Conservation (phyloP, 805 yeast species). For the Candida railenensis region DNA sequence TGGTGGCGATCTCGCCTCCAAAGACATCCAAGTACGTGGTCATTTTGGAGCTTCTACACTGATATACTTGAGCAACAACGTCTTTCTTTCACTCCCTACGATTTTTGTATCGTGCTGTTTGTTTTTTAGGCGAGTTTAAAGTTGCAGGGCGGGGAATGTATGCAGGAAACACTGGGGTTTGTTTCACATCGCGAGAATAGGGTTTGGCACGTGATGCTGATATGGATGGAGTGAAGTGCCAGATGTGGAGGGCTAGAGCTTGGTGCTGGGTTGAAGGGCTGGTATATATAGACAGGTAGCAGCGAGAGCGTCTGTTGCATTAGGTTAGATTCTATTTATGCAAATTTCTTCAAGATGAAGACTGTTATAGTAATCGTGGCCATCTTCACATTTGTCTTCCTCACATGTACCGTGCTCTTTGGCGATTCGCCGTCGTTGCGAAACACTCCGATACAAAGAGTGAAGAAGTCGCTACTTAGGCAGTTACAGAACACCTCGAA, state of each 20-base stretch:
- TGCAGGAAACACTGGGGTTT: too few relatives aligned
- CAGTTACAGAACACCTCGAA: conserved; percentile 5
- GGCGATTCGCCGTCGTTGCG: conserved; percentile 48
- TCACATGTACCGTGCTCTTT: conserved; percentile 37
- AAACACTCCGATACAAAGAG: conserved; percentile 30
- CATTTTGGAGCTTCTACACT: neutral
- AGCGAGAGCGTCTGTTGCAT: too few relatives aligned
- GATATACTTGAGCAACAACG: neutral
- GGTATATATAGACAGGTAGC: too few relatives aligned
- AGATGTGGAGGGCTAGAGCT: too few relatives aligned
- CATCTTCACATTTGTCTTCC: conserved; percentile 8
- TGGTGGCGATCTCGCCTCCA: conserved; percentile 23
- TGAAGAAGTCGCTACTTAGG: conserved; percentile 12
- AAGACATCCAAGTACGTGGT: conserved; percentile 16
- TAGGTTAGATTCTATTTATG: too few relatives aligned
- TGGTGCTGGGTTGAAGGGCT: too few relatives aligned
- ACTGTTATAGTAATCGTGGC: conserved; percentile 4
- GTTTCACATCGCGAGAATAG: too few relatives aligned
- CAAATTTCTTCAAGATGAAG: neutral
- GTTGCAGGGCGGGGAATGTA: too few relatives aligned
- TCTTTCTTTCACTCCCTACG: neutral
- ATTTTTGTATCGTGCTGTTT: too few relatives aligned
- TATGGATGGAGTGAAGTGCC: too few relatives aligned
- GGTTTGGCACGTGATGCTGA: too few relatives aligned
- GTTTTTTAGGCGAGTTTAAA: too few relatives aligned